Percentiles rank a stretch among this genome's conserved stretches.
These are phyloP conservation scores for Flaveria trinervia DNA, from an alignment of 129 eudicot species.

Conservation along the genomic window DNA sequence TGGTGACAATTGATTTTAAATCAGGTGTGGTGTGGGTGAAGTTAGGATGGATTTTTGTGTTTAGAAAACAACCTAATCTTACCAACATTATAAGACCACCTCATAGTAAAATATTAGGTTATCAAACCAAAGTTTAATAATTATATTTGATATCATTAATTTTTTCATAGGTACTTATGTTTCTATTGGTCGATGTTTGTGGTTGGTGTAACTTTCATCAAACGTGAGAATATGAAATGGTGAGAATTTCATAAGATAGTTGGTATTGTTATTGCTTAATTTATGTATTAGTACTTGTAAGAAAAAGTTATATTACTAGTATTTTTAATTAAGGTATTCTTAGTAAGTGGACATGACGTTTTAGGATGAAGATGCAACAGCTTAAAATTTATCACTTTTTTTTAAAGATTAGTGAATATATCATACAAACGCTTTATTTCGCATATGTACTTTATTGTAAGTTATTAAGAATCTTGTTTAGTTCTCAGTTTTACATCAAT, in stretches of 20 bases:
- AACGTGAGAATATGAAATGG: neutral
- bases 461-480: no score
- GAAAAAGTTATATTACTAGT: neutral
- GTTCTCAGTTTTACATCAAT: no score
- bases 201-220: slow-evolving; percentile 15
- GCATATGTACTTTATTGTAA: no score
- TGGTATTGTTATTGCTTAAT: neutral
- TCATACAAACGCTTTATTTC: no score
- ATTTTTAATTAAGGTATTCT: neutral
- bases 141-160: neutral
- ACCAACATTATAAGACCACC: slow-evolving; percentile 28
- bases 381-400: no score
- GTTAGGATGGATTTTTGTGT: slow-evolving; percentile 41
- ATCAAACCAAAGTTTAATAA: slow-evolving; percentile 14
- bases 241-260: neutral
- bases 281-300: neutral
- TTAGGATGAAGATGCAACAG: no score
- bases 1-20: slow-evolving; percentile 23
- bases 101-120: slow-evolving; percentile 38
- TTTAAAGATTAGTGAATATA: no score
- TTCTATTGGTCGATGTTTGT: slow-evolving; percentile 1
- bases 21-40: slow-evolving; percentile 33
- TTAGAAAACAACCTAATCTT: slow-evolving; percentile 32
- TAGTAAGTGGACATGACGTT: neutral
- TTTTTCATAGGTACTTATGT: neutral